Evolutionary conservation across 345 rosid species (phyloP).

Genomic region (Hibiscus mutabilis): DNA sequence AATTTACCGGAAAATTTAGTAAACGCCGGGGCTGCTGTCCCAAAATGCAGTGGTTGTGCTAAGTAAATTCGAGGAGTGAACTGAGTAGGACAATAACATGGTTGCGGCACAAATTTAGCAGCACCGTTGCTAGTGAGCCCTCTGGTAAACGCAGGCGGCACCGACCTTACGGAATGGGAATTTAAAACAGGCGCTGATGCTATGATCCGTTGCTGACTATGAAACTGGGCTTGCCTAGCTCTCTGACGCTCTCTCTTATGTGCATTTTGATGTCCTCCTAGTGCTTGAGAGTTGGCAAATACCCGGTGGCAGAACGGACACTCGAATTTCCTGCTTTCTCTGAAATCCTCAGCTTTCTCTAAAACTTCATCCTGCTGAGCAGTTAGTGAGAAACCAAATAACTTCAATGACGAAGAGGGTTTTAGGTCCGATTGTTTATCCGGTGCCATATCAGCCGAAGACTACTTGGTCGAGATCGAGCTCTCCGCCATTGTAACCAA

Average conservation of each 20-base stretch:
- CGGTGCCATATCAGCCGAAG: not conserved
- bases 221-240: slow-evolving; percentile 34
- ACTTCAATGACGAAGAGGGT: slow-evolving; percentile 26
- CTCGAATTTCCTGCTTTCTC: slow-evolving; percentile 35
- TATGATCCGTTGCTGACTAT: slow-evolving; percentile 16
- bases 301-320: slow-evolving; percentile 50
- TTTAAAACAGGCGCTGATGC: slow-evolving; percentile 23
- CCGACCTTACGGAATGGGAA: slow-evolving; percentile 23
- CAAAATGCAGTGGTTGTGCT: slow-evolving; percentile 24
- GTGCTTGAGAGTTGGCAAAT: slow-evolving; percentile 52
- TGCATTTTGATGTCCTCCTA: slow-evolving; percentile 64
- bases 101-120: slow-evolving; percentile 13
- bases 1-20: slow-evolving; percentile 18
- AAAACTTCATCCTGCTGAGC: slow-evolving; percentile 13
- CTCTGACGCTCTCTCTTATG: slow-evolving; percentile 58
- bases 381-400: slow-evolving; percentile 36
- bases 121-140: not conserved
- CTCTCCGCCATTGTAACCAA: slow-evolving; percentile 16
- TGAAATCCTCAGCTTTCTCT: slow-evolving; percentile 12
- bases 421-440: not conserved
- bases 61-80: slow-evolving; percentile 17
- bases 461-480: slow-evolving; percentile 14
- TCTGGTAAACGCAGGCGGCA: slow-evolving; percentile 4
- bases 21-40: slow-evolving; percentile 6
- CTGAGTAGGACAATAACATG: slow-evolving; percentile 7